Percentiles rank a stretch among this genome's conserved stretches.
phyloP scores from a whole-genome alignment of 768 basidiomycete species.

The Calocera viscosa region DNA sequence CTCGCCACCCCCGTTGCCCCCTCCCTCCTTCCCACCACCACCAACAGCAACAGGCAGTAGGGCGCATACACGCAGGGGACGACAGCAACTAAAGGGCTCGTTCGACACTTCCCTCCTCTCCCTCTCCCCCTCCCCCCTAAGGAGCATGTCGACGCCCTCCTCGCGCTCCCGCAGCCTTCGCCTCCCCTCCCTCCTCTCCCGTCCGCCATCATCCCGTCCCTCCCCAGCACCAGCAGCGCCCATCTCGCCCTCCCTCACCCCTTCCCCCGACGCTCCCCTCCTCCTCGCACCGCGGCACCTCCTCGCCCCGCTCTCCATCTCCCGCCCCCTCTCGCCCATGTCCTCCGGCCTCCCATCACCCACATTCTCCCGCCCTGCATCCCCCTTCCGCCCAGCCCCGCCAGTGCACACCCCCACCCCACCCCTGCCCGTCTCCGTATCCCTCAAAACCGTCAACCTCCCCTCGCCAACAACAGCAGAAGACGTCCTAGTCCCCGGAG shows the following conservation, averaged over 20 bases:
- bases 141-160: not conserved
- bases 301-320: not conserved
- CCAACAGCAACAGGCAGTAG: too few relatives aligned
- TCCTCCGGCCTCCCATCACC: slow-evolving; percentile 12
- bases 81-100: too few relatives aligned
- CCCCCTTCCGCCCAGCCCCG: slow-evolving; percentile 10
- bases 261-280: not conserved
- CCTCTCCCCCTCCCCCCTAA: too few relatives aligned
- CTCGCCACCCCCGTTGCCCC: too few relatives aligned
- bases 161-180: not conserved
- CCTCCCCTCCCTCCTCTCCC: not conserved
- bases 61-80: too few relatives aligned
- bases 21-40: too few relatives aligned
- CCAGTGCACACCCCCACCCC: not conserved
- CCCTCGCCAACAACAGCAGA: slow-evolving; percentile 22
- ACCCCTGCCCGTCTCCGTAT: slow-evolving; percentile 14
- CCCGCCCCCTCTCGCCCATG: not conserved
- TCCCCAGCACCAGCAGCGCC: not conserved
- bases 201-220: not conserved
- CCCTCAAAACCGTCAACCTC: slow-evolving; percentile 22
- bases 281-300: not conserved
- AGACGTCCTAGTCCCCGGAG: slow-evolving; percentile 60
- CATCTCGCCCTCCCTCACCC: not conserved
- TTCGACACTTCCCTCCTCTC: too few relatives aligned
- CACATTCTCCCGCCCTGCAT: slow-evolving; percentile 25